Evolutionary conservation across 2,329 filamentous ascomycete species (phyloP).

Genomic region (Pyrenophora graminea): DNA sequence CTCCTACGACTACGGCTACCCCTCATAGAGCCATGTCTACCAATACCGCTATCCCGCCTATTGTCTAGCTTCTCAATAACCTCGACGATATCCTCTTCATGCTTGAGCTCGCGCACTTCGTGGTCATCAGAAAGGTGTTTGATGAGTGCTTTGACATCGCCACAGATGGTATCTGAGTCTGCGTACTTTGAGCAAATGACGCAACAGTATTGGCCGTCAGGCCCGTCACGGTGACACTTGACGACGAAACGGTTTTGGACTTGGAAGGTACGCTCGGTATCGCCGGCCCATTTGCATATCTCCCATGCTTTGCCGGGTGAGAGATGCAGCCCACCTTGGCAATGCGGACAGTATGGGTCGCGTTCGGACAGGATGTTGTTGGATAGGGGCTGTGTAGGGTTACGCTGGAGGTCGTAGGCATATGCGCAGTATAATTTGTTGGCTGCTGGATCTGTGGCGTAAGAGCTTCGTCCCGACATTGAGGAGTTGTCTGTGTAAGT

Average conservation of each 20-base stretch:
- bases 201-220: constrained; percentile 42
- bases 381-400: constrained; percentile 33
- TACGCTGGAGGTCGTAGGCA: constrained; percentile 37
- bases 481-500: constrained; percentile 32
- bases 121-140: constrained; percentile 44
- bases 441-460: constrained; percentile 20
- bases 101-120: constrained; percentile 33
- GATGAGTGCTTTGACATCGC: constrained; percentile 44
- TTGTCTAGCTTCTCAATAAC: constrained; percentile 29
- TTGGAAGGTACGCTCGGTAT: constrained; percentile 39
- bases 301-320: constrained; percentile 45
- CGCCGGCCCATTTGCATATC: constrained; percentile 37
- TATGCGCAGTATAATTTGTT: constrained; percentile 38
- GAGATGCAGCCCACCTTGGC: constrained; percentile 35
- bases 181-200: constrained; percentile 37
- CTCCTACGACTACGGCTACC: constrained; percentile 30
- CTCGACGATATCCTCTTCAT: constrained; percentile 40
- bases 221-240: constrained; percentile 40
- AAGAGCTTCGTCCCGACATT: constrained; percentile 28
- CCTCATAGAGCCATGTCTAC: constrained; percentile 18
- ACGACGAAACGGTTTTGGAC: constrained; percentile 44
- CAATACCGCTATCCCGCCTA: constrained; percentile 35
- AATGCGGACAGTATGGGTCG: constrained; percentile 40
- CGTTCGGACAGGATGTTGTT: constrained; percentile 29
- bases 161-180: constrained; percentile 39